Conservation (phyloP, 1,139 yeast species). For the Yamadazyma oceani region DNA sequence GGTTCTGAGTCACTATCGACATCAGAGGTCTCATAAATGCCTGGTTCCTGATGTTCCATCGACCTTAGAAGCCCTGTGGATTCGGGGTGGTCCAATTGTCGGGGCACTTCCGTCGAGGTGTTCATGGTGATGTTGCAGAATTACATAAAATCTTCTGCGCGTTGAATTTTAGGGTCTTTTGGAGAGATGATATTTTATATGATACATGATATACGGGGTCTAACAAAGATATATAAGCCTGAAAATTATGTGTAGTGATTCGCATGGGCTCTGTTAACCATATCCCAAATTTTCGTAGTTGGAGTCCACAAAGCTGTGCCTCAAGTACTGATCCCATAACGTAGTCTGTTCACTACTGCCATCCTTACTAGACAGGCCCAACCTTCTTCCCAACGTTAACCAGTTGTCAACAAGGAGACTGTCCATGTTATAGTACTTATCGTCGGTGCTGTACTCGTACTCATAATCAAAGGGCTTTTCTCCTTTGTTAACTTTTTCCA, state of each 20-base stretch:
- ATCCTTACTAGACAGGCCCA: constrained; percentile 43
- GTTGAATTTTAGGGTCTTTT: too few relatives aligned
- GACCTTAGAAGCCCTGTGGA: too few relatives aligned
- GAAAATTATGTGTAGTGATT: too few relatives aligned
- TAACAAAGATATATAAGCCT: too few relatives aligned
- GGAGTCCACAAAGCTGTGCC: constrained; percentile 60
- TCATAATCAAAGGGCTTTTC: constrained; percentile 54
- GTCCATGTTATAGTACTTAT: constrained; percentile 54
- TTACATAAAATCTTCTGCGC: not conserved
- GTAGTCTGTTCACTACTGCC: constrained; percentile 18
- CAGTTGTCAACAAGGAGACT: constrained; percentile 60
- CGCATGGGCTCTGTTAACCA: constrained; percentile 18
- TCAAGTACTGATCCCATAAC: constrained; percentile 46
- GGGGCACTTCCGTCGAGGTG: too few relatives aligned
- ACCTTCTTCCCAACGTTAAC: constrained; percentile 53
- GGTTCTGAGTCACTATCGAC: constrained; percentile 32
- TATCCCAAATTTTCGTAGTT: constrained; percentile 56
- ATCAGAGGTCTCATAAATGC: constrained; percentile 53
- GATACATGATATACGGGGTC: too few relatives aligned
- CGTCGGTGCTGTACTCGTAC: constrained; percentile 70
- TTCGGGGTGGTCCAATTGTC: too few relatives aligned
- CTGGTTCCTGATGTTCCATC: constrained; percentile 23
- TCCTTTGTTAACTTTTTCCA: constrained; percentile 50
- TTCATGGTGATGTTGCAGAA: too few relatives aligned
- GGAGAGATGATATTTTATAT: too few relatives aligned